Evolutionary conservation across 192 early-diverging fungal species (phyloP), one percentile per base, ranked within the genome.

Genomic region (Coemansia sp.): DNA sequence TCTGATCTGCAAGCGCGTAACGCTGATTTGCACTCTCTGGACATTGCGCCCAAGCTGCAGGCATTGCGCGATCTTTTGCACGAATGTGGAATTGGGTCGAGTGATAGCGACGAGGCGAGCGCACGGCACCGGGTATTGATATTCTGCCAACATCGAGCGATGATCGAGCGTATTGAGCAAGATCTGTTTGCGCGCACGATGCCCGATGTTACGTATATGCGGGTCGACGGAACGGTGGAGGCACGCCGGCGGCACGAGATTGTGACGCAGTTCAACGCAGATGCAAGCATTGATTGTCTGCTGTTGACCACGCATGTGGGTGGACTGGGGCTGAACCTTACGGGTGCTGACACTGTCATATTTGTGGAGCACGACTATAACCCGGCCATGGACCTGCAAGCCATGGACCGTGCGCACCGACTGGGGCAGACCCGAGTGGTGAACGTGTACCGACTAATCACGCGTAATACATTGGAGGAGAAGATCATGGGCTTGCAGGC

Each of bases 361-460:
- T 97, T 99, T 86, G 92, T 98, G 9, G 97, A 99, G 71, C 97
- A 98, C 69, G 97, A 99, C 66, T 99, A 96, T 88, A 99, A 99
- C 69, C 97, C 97, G 5, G 95, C 95, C 84, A 98, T 95, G 77
- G 97, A 99, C 81, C 73, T 97, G 60, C 97, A 99, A 74, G 97
- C 97, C 2, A 98, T 98, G 97, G 97, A 99, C 77, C 88, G 97
- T 41, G 97, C 95, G 0, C 97, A 99, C 79, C 90, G 97, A 25
- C 88, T 99, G 58, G 97, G 97, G 17, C 97, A 99, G 73, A 97
- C 95, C 64, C 86, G 91, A 29, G 93, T 95, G 4, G 97, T 99
- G 10, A 98, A 97, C 75, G 95, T 99, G 0, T 99, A 99, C 74
- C 90, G 97, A 7, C 75, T 99, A 56, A 97, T 99, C 72, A 96